Percentiles rank a stretch among this genome's conserved stretches.
phyloP scores from a whole-genome alignment of 345 rosid genomes.

The Excoecaria cochinchinensis region DNA sequence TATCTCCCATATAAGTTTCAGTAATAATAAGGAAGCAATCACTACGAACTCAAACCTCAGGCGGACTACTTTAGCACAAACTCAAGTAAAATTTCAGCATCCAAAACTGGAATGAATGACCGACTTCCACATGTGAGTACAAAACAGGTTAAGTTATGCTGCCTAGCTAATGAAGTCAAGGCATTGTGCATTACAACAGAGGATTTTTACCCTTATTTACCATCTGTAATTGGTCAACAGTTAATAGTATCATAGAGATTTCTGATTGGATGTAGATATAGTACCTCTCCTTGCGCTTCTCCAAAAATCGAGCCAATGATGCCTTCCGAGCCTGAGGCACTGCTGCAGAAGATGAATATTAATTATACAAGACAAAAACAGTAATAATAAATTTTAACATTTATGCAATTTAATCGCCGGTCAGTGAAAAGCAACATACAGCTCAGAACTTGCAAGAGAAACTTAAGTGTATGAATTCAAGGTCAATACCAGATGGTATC shows the following conservation, averaged over 20 bases:
- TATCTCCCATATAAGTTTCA: no score
- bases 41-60: no score
- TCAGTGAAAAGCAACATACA: background rate
- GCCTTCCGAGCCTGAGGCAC: constrained; percentile 95
- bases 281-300: constrained; percentile 95
- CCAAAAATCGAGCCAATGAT: constrained; percentile 91
- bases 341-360: constrained; percentile 19
- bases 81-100: background rate
- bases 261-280: background rate
- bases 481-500: constrained; percentile 61
- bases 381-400: background rate
- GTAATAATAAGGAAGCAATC: no score
- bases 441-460: background rate
- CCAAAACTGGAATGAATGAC: background rate
- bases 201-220: background rate
- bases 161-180: background rate
- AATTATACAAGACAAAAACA: background rate
- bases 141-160: background rate
- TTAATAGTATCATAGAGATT: no score
- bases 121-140: background rate
- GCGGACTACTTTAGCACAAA: background rate
- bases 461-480: background rate
- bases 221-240: background rate
- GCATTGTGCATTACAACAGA: background rate
- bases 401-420: background rate